Conservation (phyloP, 2,329 filamentous ascomycete genomes). For the Lachnellula occidentalis region DNA sequence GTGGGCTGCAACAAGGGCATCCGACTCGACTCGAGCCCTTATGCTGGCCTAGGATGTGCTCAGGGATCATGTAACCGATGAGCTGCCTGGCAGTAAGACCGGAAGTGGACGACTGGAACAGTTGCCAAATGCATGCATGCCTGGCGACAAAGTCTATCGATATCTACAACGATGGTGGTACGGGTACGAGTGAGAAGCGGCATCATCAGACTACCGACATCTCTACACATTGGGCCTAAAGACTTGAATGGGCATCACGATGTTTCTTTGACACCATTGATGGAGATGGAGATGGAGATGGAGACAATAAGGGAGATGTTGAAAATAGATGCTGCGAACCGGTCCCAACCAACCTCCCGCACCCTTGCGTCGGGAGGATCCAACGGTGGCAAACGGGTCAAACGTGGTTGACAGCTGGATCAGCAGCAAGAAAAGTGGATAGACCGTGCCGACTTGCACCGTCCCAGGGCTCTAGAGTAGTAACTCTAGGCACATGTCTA, state of each 20-base stretch:
- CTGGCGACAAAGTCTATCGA: conserved; percentile 3
- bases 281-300: too few species aligned
- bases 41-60: conserved; percentile 24
- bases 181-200: conserved; percentile 5
- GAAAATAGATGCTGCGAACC: not conserved
- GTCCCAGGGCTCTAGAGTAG: conserved; percentile 17
- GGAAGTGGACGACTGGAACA: not conserved
- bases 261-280: not conserved
- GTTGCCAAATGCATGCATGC: not conserved
- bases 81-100: conserved; percentile 5
- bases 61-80: conserved; percentile 24
- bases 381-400: conserved; percentile 16
- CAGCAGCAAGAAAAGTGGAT: conserved; percentile 9
- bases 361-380: conserved; percentile 16
- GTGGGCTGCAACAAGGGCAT: conserved; percentile 17
- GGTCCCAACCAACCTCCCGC: conserved; percentile 6
- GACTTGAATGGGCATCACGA: not conserved
- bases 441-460: conserved; percentile 11
- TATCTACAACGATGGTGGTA: conserved; percentile 1
- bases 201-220: conserved; percentile 1
- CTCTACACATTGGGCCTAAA: not conserved
- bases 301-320: not conserved
- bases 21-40: conserved; percentile 23
- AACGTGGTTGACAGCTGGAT: conserved; percentile 17
- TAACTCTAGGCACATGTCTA: conserved; percentile 6